Evolutionary conservation across 495 filamentous ascomycete species (phyloP).

Genomic region (Hypoxylon fragiforme): DNA sequence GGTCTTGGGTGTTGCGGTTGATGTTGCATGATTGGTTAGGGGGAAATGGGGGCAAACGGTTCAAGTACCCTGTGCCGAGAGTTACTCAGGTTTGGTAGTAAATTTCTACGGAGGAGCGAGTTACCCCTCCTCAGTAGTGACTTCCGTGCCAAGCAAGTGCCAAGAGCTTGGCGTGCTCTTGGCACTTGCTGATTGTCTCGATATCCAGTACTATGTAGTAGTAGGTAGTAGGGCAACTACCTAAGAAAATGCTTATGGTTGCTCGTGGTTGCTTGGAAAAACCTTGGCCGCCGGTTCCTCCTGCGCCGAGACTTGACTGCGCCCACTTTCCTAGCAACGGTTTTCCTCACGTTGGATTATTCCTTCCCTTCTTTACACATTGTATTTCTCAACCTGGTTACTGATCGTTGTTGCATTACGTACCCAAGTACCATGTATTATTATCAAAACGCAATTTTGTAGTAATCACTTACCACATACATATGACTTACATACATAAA

Average conservation of each 20-base stretch:
- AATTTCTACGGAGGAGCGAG: conserved; percentile 17
- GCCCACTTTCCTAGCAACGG: conserved; percentile 33
- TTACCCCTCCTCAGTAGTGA: conserved; percentile 34
- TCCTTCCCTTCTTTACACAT: not conserved
- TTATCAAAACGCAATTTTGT: not conserved
- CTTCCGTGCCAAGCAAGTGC: conserved; percentile 35
- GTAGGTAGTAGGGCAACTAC: too few species aligned
- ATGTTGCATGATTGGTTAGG: conserved; percentile 26
- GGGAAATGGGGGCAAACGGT: conserved; percentile 29
- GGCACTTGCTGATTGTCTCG: conserved; percentile 46
- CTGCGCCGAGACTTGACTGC: conserved; percentile 40
- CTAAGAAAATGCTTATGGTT: conserved; percentile 9
- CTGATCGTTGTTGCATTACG: not conserved
- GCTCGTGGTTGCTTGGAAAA: conserved; percentile 26
- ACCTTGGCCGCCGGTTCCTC: conserved; percentile 35
- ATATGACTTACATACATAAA: too few species aligned
- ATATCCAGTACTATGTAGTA: too few species aligned
- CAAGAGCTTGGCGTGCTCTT: conserved; percentile 38
- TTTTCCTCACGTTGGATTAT: conserved; percentile 2
- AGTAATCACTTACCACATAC: not conserved
- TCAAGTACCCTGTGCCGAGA: conserved; percentile 25
- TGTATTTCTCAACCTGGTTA: not conserved
- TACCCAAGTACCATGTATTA: not conserved
- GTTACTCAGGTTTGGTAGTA: conserved; percentile 18
- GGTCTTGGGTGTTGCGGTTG: conserved; percentile 34